Conservation (phyloP, 169 alveolate genomes). For the Pseudocohnilembus persalinus region DNA sequence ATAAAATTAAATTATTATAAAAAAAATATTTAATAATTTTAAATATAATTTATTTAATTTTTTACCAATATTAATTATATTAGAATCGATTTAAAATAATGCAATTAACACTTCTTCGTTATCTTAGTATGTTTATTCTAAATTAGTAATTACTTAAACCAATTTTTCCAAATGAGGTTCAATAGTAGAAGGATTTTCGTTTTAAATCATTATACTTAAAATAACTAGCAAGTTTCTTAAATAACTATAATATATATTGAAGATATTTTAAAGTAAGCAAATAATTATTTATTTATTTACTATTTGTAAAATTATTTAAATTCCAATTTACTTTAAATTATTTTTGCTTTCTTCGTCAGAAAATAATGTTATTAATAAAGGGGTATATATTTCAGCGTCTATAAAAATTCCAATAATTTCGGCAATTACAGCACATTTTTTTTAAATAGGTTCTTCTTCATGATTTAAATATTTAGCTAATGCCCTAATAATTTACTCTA, state of each 20-base stretch:
- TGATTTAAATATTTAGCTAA: constrained; percentile 49
- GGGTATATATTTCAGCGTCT: constrained; percentile 49
- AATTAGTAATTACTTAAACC: constrained; percentile 39
- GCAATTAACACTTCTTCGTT: background rate
- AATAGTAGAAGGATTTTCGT: constrained; percentile 44
- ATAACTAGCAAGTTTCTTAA: constrained; percentile 46
- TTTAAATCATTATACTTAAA: constrained; percentile 45
- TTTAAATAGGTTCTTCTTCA: constrained; percentile 41
- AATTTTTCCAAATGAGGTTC: constrained; percentile 47
- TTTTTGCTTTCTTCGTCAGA: constrained; percentile 51
- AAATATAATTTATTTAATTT: constrained; percentile 38
- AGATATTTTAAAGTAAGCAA: background rate
- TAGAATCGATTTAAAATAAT: no score
- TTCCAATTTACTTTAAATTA: constrained; percentile 24
- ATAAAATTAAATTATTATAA: constrained; percentile 35
- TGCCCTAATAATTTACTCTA: constrained; percentile 38
- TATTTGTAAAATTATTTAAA: no score
- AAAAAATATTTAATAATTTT: constrained; percentile 42
- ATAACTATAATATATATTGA: background rate
- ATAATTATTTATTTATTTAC: no score
- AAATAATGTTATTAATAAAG: constrained; percentile 52
- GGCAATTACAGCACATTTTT: constrained; percentile 53
- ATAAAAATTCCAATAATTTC: constrained; percentile 46
- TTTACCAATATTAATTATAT: constrained; percentile 39
- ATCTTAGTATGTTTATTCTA: constrained; percentile 28